These are phyloP conservation scores for Scytalidium sp. DNA, from an alignment of 2,329 filamentous ascomycete species.

Conservation along the genomic window DNA sequence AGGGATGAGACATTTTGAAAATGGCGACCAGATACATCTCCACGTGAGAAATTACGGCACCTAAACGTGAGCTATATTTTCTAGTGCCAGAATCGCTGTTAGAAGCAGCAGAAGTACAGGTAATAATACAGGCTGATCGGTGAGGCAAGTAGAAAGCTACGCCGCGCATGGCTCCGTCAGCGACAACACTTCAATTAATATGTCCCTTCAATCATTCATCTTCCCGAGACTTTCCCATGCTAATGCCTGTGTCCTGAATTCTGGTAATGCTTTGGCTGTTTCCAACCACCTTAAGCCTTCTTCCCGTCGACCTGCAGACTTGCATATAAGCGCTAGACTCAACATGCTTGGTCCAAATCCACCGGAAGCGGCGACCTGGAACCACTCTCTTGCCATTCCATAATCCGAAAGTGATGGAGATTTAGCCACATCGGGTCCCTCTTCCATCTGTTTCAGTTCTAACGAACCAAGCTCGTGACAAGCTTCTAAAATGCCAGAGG, in stretches of 20 bases:
- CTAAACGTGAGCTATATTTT: too few species aligned
- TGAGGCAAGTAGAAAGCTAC: too few species aligned
- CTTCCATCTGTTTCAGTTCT: constrained; percentile 16
- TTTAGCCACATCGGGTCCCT: constrained; percentile 1
- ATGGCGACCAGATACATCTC: too few species aligned
- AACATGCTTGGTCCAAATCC: constrained; percentile 24
- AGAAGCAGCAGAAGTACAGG: too few species aligned
- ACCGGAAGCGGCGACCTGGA: constrained; percentile 20
- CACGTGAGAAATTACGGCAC: too few species aligned
- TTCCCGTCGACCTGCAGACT: constrained; percentile 12
- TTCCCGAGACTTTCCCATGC: background rate
- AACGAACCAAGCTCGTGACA: constrained; percentile 24
- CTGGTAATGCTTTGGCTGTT: constrained; percentile 12
- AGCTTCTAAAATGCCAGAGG: constrained; percentile 25
- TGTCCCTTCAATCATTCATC: background rate
- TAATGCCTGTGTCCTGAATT: constrained; percentile 9
- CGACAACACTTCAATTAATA: too few species aligned
- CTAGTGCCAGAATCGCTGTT: too few species aligned
- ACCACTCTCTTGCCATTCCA: constrained; percentile 27
- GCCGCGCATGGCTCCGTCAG: too few species aligned
- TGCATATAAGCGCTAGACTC: constrained; percentile 23
- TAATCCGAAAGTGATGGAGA: constrained; percentile 14
- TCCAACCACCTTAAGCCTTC: constrained; percentile 20
- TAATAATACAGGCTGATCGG: too few species aligned
- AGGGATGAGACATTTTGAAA: too few species aligned